phyloP scores from a whole-genome alignment of 108 stramenopile species.

The Skeletonema menzelii region DNA sequence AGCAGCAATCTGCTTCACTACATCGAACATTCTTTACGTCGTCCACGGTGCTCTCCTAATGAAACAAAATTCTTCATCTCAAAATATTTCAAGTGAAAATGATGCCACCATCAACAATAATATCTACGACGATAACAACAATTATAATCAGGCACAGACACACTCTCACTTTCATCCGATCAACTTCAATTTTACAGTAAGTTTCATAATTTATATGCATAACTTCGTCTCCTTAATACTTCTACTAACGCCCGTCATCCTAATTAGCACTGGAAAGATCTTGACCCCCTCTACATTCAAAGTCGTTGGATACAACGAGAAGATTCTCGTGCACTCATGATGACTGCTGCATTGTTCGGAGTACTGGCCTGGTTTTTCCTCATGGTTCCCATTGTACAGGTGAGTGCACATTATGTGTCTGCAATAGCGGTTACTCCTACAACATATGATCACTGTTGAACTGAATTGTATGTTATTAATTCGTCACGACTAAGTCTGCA shows the following conservation, averaged over 20 bases:
- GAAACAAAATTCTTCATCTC: background rate
- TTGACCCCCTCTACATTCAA: slow-evolving; percentile 68
- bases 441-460: no score
- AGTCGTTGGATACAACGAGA: slow-evolving; percentile 45
- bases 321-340: slow-evolving; percentile 9
- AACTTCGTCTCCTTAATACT: background rate
- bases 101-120: background rate
- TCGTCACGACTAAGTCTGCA: no score
- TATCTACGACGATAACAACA: background rate
- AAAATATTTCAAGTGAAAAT: background rate
- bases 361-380: slow-evolving; percentile 69
- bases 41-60: slow-evolving; percentile 6
- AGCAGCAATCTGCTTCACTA: slow-evolving; percentile 23
- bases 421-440: no score
- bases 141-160: background rate
- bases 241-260: no score
- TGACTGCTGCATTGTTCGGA: slow-evolving; percentile 42
- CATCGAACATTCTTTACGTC: slow-evolving; percentile 27
- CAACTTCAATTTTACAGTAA: background rate
- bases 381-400: slow-evolving; percentile 64
- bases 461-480: no score
- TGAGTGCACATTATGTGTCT: no score
- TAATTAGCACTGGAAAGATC: slow-evolving; percentile 29
- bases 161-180: background rate
- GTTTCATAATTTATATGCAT: background rate